These are phyloP conservation scores for Saraca asoca DNA, from an alignment of 331 rosid species.

Conservation along the genomic window DNA sequence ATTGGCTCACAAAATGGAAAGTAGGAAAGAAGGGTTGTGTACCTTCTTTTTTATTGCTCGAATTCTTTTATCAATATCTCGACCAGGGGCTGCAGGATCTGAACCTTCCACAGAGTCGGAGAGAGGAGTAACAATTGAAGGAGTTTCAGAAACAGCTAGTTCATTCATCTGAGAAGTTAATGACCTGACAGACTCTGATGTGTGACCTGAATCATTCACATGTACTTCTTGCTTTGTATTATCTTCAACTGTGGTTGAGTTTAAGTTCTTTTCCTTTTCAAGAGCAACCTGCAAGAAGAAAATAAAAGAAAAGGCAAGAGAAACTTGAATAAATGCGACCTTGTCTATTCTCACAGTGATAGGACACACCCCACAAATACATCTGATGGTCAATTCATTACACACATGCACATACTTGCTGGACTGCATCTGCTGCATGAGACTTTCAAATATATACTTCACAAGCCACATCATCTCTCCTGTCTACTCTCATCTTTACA, in stretches of 20 bases:
- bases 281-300: constrained; percentile 63
- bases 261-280: constrained; percentile 62
- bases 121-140: constrained; percentile 46
- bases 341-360: background rate
- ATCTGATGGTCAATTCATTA: background rate
- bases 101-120: constrained; percentile 49
- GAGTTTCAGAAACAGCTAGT: constrained; percentile 57
- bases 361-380: background rate
- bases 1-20: constrained; percentile 15
- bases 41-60: constrained; percentile 92
- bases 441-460: too few species aligned
- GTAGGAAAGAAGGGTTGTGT: constrained; percentile 15
- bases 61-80: constrained; percentile 74
- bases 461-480: too few species aligned
- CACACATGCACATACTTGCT: background rate
- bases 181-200: constrained; percentile 41
- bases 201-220: constrained; percentile 26
- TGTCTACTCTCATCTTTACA: background rate
- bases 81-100: constrained; percentile 43
- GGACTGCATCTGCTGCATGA: background rate
- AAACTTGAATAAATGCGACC: background rate
- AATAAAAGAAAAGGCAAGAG: constrained; percentile 10
- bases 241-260: constrained; percentile 46
- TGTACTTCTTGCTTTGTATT: constrained; percentile 34
- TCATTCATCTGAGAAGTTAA: constrained; percentile 63